Percentiles rank a stretch among this genome's conserved stretches.
phyloP scores from a whole-genome alignment of 2,329 filamentous ascomycete species.

The Trichoderma harzianum region DNA sequence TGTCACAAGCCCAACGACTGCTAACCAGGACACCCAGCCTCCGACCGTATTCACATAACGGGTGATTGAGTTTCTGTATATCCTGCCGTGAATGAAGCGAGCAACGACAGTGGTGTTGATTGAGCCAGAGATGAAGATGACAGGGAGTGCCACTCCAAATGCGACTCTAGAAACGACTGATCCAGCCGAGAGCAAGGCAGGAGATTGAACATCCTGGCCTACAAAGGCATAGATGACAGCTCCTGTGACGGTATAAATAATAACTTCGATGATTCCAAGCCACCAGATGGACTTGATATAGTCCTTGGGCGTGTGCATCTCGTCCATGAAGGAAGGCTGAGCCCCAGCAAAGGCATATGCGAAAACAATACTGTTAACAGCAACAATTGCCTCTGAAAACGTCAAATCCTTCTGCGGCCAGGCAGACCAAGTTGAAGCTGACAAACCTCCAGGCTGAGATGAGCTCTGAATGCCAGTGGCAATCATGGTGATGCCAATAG shows the following conservation, averaged over 20 bases:
- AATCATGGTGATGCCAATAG: slow-evolving; percentile 65
- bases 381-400: slow-evolving; percentile 56
- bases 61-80: slow-evolving; percentile 41
- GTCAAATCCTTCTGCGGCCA: slow-evolving; percentile 44
- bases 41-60: slow-evolving; percentile 47
- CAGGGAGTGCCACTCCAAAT: slow-evolving; percentile 67
- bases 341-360: slow-evolving; percentile 59
- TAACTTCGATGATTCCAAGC: slow-evolving; percentile 59
- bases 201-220: slow-evolving; percentile 59
- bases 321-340: slow-evolving; percentile 52
- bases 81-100: slow-evolving; percentile 45
- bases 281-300: slow-evolving; percentile 55
- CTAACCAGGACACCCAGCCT: slow-evolving; percentile 55
- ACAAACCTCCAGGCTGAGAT: slow-evolving; percentile 30
- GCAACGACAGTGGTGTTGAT: slow-evolving; percentile 56
- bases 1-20: slow-evolving; percentile 55
- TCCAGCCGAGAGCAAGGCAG: slow-evolving; percentile 64
- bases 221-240: slow-evolving; percentile 68
- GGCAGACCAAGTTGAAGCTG: slow-evolving; percentile 39
- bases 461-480: slow-evolving; percentile 51
- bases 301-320: slow-evolving; percentile 48
- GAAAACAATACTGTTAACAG: slow-evolving; percentile 66
- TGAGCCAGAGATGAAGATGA: slow-evolving; percentile 71
- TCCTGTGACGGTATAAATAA: slow-evolving; percentile 64
- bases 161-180: slow-evolving; percentile 60